These are phyloP conservation scores for Paralagenidium karlingii DNA, from an alignment of 352 stramenopile species.

Conservation along the genomic window DNA sequence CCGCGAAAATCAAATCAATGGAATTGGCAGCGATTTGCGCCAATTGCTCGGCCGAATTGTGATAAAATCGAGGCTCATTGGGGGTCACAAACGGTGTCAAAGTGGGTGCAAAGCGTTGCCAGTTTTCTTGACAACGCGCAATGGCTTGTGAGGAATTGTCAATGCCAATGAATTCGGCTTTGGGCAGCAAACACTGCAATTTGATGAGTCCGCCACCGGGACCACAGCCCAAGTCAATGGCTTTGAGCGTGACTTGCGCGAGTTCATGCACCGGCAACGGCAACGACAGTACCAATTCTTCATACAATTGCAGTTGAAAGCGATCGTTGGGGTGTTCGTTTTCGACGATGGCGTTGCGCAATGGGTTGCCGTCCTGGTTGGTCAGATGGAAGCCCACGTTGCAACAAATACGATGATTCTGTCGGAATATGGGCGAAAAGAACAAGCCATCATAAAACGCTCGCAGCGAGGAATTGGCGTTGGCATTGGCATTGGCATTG, in stretches of 20 bases:
- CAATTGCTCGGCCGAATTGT: constrained; percentile 58
- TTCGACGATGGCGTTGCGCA: constrained; percentile 14
- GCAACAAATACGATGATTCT: constrained; percentile 53
- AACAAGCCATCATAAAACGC: constrained; percentile 76
- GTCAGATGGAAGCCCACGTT: constrained; percentile 47
- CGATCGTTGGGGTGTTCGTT: constrained; percentile 17
- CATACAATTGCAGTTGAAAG: constrained; percentile 46
- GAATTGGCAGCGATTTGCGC: constrained; percentile 28
- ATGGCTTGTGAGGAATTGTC: constrained; percentile 56
- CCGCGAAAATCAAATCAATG: constrained; percentile 32
- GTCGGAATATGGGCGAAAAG: constrained; percentile 45
- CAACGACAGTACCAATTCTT: constrained; percentile 30
- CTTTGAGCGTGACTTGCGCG: constrained; percentile 12
- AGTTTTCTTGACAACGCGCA: constrained; percentile 47
- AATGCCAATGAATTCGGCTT: constrained; percentile 30
- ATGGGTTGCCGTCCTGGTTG: constrained; percentile 1
- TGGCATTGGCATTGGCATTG: too few relatives aligned
- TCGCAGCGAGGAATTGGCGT: too few relatives aligned
- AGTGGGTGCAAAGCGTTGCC: constrained; percentile 30
- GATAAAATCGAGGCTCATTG: constrained; percentile 11
- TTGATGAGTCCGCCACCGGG: constrained; percentile 48
- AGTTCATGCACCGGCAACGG: constrained; percentile 3
- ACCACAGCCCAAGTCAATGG: constrained; percentile 53
- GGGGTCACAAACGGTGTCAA: constrained; percentile 10
- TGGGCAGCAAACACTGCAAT: constrained; percentile 38